phyloP scores from a whole-genome alignment of 2,329 filamentous ascomycete genomes.

The Phialophora chinensis region DNA sequence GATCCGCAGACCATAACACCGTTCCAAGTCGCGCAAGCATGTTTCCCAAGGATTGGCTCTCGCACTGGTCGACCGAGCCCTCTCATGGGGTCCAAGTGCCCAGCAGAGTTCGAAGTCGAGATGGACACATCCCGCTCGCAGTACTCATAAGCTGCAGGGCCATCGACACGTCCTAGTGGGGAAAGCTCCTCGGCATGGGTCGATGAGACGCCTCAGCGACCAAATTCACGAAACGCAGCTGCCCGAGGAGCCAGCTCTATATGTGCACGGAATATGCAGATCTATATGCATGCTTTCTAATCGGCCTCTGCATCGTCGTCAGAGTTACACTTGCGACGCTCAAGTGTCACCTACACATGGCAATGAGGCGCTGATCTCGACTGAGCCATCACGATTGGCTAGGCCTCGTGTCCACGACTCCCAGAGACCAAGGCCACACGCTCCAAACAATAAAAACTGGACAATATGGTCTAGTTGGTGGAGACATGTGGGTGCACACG shows the following conservation, averaged over 20 bases:
- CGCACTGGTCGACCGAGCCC: too few species aligned
- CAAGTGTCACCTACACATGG: background rate
- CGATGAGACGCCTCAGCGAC: background rate
- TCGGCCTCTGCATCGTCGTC: background rate
- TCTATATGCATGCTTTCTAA: background rate
- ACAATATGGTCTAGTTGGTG: background rate
- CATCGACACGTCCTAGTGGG: background rate
- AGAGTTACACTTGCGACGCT: background rate
- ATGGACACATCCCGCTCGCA: background rate
- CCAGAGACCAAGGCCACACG: background rate
- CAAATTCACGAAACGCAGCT: background rate
- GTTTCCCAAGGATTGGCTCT: background rate
- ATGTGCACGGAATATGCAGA: background rate
- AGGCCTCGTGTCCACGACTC: background rate
- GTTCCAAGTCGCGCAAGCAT: background rate
- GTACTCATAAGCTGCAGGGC: background rate
- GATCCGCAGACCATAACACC: background rate
- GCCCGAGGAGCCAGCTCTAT: background rate
- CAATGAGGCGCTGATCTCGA: background rate
- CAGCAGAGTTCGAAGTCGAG: background rate
- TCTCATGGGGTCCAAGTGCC: background rate
- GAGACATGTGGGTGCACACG: background rate
- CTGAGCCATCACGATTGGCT: background rate
- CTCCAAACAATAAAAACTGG: background rate
- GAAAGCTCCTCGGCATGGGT: background rate